Percentiles rank a stretch among this genome's conserved stretches.
phyloP scores from a whole-genome alignment of 2,329 filamentous ascomycete species.

The Trichophyton benhamiae region DNA sequence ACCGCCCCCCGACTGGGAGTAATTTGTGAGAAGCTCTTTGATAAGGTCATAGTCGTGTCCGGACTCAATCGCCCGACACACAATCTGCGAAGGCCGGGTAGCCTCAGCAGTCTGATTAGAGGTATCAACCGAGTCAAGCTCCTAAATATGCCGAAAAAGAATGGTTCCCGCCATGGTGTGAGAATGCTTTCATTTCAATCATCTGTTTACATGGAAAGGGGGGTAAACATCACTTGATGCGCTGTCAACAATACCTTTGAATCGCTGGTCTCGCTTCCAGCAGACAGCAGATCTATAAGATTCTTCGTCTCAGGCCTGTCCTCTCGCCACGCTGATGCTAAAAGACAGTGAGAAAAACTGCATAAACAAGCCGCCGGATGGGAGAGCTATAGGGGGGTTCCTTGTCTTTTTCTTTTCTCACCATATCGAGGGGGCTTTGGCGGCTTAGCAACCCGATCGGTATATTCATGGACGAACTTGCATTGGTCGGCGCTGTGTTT shows the following conservation, averaged over 20 bases:
- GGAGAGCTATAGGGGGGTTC: not conserved
- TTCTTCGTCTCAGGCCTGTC: not conserved
- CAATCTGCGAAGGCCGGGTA: not conserved
- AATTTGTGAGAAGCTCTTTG: constrained; percentile 4
- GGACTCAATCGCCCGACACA: constrained; percentile 8
- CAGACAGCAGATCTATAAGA: not conserved
- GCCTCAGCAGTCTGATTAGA: not conserved
- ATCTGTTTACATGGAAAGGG: not conserved
- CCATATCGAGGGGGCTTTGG: constrained; percentile 11
- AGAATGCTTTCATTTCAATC: not conserved
- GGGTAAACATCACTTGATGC: not conserved
- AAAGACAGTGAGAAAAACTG: not conserved
- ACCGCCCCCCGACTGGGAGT: not conserved
- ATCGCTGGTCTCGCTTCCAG: not conserved
- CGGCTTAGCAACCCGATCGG: constrained; percentile 14
- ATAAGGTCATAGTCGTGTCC: constrained; percentile 5
- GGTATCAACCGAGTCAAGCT: not conserved
- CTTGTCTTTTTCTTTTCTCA: not conserved
- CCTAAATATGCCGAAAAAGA: not conserved
- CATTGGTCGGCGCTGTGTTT: constrained; percentile 18
- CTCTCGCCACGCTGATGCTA: not conserved
- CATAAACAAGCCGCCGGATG: not conserved
- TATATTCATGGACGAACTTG: constrained; percentile 21
- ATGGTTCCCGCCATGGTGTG: not conserved
- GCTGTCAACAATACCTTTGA: not conserved